A percentile compares a stretch with the other conserved stretches of the same genome.
Conservation (phyloP, 2,329 filamentous ascomycete genomes). For the Colletotrichum sp. region DNA sequence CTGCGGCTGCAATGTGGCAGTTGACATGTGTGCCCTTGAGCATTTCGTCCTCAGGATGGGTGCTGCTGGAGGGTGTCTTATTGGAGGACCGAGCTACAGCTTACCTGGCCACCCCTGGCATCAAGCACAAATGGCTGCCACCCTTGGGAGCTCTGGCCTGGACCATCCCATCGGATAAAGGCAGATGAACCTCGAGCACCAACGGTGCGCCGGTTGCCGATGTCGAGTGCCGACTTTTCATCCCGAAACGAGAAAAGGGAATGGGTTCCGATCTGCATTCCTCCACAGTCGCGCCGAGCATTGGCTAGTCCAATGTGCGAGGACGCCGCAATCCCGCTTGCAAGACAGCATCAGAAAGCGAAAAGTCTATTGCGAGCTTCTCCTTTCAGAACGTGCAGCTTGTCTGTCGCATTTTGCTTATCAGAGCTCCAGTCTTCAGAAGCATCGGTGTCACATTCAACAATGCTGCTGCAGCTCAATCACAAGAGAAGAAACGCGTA, state of each 20-base stretch:
- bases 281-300: neutral
- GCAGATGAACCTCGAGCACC: neutral
- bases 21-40: neutral
- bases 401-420: neutral
- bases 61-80: neutral
- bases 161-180: neutral
- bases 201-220: neutral
- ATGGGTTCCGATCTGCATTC: neutral
- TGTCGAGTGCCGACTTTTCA: neutral
- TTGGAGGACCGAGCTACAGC: neutral
- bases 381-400: neutral
- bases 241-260: neutral
- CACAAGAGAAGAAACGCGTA: neutral
- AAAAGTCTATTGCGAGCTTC: neutral
- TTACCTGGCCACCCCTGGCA: neutral
- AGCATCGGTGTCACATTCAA: neutral
- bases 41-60: neutral
- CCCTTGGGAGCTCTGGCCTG: neutral
- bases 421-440: neutral
- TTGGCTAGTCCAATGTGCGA: neutral
- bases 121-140: neutral
- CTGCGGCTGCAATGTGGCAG: neutral
- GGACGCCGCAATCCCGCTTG: neutral
- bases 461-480: neutral
- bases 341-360: neutral